Base-by-base conservation (phyloP, 495 filamentous ascomycete species). In the Aspergillus wentii region DNA sequence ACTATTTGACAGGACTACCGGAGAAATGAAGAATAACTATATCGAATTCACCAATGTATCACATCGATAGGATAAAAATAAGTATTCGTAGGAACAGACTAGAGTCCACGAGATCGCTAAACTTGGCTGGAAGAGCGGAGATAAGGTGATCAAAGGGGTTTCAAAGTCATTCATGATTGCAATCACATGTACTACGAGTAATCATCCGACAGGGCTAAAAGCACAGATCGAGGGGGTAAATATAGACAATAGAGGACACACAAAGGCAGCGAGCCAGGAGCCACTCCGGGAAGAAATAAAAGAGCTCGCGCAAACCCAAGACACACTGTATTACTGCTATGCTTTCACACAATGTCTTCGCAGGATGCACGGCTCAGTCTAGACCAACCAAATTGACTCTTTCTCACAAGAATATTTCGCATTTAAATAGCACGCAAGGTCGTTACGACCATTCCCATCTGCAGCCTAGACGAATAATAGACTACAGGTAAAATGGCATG, bases 401-500 rank as follows among this genome's bases (percentile, higher is more conserved):
- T 31, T 23, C 29, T 17, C 10, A 14, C 11, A 35, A 29, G 36
- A 34, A 46, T 44, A 43, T 44, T 41, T 55, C 45, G 46, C 44
- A 45, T 36, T 36, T 44, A 56, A 57, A 46, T 43, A 34, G 44
- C 48, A 62, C 52, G 52, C 51, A 52, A 43, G 51, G 51, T 56
- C 48, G 48, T 57, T 46, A 57, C 51, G 55, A 54, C 43, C 51
- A 54, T 17, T 26, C 31, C 31, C 19, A 53, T 37, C 40, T 47
- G 42, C 32, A 59, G 49, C 38, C 50, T 30, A 29, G 14, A 33
- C 34, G 36, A 31, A 44, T 46, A 23, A 50, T 56, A 48, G 53
- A 57, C 56, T 57, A 61, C 58, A 62, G 30, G 48, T 48, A 46
- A 56, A n/a, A 49, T 44, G 41, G 46, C 38, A 56, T 36, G 40